Percentiles rank a stretch among this genome's conserved stretches.
These are phyloP conservation scores for Puccinia polysora DNA, from an alignment of 1,284 basidiomycete species.

Conservation along the genomic window DNA sequence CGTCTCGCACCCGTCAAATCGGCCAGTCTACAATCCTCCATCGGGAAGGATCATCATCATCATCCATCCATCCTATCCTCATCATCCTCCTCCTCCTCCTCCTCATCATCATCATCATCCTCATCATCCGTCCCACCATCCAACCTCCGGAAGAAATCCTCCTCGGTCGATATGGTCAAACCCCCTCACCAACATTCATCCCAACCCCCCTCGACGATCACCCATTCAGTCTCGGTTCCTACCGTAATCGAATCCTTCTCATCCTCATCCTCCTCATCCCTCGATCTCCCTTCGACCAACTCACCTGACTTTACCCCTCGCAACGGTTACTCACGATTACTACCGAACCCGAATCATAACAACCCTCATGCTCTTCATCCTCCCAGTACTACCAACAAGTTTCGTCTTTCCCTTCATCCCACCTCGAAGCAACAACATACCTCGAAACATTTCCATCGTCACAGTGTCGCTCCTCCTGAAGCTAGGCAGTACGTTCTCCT, in stretches of 20 bases:
- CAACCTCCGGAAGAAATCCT: neutral
- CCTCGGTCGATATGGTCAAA: conserved; percentile 26
- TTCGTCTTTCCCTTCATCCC: conserved; percentile 20
- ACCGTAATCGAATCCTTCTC: neutral
- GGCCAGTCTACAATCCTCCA: neutral
- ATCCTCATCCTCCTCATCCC: neutral
- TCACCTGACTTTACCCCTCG: neutral
- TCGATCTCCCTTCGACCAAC: neutral
- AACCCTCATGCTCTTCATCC: neutral
- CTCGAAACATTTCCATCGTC: neutral
- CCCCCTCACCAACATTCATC: neutral
- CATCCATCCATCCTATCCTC: no score
- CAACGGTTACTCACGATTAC: neutral
- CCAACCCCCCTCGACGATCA: neutral
- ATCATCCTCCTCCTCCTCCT: no score
- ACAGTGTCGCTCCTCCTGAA: conserved; percentile 35
- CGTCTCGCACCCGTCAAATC: neutral
- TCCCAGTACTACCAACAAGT: neutral
- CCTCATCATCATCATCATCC: no score
- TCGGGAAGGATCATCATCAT: conserved; percentile 2
- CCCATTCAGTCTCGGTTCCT: neutral
- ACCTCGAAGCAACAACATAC: neutral
- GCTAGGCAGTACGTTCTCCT: conserved; percentile 17
- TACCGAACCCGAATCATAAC: neutral
- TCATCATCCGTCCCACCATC: no score